Base-by-base conservation (phyloP, 1,284 basidiomycete species). In the Sanghuangporus sanghuang region DNA sequence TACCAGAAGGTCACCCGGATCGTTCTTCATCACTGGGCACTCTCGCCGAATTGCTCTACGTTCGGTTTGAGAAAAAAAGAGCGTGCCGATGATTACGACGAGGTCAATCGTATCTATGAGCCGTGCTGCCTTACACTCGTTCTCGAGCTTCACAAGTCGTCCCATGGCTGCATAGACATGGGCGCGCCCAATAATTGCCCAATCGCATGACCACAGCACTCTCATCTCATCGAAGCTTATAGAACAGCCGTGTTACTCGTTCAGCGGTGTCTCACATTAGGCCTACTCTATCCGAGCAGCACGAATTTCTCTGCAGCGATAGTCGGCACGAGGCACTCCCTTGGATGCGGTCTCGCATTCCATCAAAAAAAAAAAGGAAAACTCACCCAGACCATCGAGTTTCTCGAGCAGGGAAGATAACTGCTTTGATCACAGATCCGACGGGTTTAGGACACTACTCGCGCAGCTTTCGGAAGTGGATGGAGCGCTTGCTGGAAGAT, bases 11-110 rank as follows among this genome's bases (percentile, higher is more conserved):
- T 27, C 27, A 27, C 3, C 27, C 27, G 27, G 27, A 27, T 27
- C 27, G 27, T 27, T 27, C 27, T 27, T 27, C 27, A 27, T 27
- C 27, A 27, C 27, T 27, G 27, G 27, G 27, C 27, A 27, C 1
- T 18, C 49, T 50, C n/a, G 49, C n/a, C 16, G 23, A 9, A n/a
- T n/a, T 11, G 9, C 2, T 50, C 23, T 27, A 9, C 6, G 23
- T 21, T 50, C 49, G 67, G 52, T 65, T 71, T 46, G 64, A 69
- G 35, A n/a, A 58, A 71, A 12, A 57, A 63, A 9, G 69, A 65
- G 8, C 55, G 68, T 27, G 55, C 69, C 5, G 55, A 65, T 6
- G 75, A 77, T 63, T 65, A 78, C 39, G 69, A 77, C n/a, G 66
- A 71, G n/a, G 48, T 73, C 76, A 1, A 67, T 77, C 4, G 12